These are phyloP conservation scores for Geopyxis carbonaria DNA, from an alignment of 495 filamentous ascomycete genomes.

Conservation along the genomic window DNA sequence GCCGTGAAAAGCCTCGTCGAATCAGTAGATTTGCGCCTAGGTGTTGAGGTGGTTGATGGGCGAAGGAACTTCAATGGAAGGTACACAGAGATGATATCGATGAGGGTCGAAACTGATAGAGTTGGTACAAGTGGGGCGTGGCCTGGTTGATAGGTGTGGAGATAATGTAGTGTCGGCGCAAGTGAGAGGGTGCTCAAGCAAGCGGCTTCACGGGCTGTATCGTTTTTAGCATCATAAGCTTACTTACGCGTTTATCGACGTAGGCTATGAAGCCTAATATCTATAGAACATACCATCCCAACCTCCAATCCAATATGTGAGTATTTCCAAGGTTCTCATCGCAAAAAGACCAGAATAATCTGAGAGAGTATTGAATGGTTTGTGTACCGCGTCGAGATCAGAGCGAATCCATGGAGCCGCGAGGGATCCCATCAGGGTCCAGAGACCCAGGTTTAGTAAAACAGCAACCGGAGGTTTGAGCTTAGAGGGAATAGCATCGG, in stretches of 20 bases:
- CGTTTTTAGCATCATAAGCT: too few relatives aligned
- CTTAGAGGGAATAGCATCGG: constrained; percentile 19
- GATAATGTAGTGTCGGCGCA: constrained; percentile 17
- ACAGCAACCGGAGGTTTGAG: constrained; percentile 18
- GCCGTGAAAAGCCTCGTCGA: constrained; percentile 13
- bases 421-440: constrained; percentile 17
- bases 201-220: constrained; percentile 19
- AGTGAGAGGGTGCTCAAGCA: constrained; percentile 18
- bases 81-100: constrained; percentile 19
- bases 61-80: constrained; percentile 21
- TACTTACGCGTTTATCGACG: too few relatives aligned
- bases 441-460: constrained; percentile 12
- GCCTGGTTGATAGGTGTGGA: constrained; percentile 20
- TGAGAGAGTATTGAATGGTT: constrained; percentile 14
- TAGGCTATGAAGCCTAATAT: neutral
- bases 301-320: constrained; percentile 20
- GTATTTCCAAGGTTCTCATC: constrained; percentile 17
- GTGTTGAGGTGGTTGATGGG: constrained; percentile 1
- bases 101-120: constrained; percentile 11
- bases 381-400: constrained; percentile 15
- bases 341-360: constrained; percentile 16
- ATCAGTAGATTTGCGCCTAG: constrained; percentile 8
- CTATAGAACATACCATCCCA: constrained; percentile 17
- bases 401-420: constrained; percentile 20
- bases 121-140: constrained; percentile 21